A percentile compares a stretch with the other conserved stretches of the same genome.
Conservation (phyloP, 352 stramenopile genomes). For the Phytophthora idaei region DNA sequence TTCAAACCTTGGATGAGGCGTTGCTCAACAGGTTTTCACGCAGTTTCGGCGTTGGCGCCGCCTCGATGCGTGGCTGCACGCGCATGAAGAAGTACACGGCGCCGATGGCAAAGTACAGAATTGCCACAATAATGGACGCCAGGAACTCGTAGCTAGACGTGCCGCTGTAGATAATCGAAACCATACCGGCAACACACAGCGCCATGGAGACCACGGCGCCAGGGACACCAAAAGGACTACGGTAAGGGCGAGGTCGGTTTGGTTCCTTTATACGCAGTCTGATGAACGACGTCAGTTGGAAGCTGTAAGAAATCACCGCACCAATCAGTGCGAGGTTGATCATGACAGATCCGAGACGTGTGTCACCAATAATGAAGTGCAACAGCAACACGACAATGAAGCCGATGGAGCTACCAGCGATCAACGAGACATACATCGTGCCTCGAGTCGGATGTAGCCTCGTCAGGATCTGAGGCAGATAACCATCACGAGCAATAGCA, state of each 20-base stretch:
- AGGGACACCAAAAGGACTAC: constrained; percentile 57
- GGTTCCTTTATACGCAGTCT: constrained; percentile 57
- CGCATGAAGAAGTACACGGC: constrained; percentile 52
- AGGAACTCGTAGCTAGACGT: constrained; percentile 61
- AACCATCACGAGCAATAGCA: constrained; percentile 72
- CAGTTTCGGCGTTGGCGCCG: constrained; percentile 40
- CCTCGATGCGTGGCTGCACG: constrained; percentile 42
- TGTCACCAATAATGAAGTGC: constrained; percentile 67
- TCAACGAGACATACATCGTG: constrained; percentile 63
- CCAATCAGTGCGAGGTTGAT: constrained; percentile 77
- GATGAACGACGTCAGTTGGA: constrained; percentile 68
- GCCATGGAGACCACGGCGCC: constrained; percentile 50
- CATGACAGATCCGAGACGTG: constrained; percentile 60
- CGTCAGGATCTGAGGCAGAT: constrained; percentile 56
- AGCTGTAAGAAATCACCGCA: constrained; percentile 65
- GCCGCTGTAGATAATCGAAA: constrained; percentile 76
- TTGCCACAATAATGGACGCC: constrained; percentile 57
- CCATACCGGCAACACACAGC: constrained; percentile 51
- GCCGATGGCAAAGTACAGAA: constrained; percentile 58
- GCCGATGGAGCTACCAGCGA: constrained; percentile 47
- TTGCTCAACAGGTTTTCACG: constrained; percentile 52
- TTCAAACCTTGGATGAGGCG: constrained; percentile 3
- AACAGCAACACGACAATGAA: constrained; percentile 56
- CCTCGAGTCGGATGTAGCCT: constrained; percentile 45
- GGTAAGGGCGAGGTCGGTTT: constrained; percentile 52